Evolutionary conservation across 371 early-diverging fungal species (phyloP).

Genomic region (Mucor racemosus): DNA sequence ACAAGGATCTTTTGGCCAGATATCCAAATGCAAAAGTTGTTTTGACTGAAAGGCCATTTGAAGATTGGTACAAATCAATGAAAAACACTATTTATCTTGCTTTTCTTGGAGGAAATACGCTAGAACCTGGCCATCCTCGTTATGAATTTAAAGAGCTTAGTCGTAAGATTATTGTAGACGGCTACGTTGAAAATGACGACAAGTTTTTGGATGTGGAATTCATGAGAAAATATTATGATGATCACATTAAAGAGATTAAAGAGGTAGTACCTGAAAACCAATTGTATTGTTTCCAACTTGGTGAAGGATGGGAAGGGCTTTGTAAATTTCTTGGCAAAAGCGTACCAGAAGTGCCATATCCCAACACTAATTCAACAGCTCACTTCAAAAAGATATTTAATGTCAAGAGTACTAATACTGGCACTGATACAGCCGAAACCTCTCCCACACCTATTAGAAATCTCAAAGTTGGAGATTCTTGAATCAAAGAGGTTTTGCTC

Average conservation of each 20-base stretch:
- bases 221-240: conserved; percentile 8
- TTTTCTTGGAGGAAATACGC: neutral
- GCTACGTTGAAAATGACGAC: conserved; percentile 19
- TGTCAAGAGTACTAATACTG: neutral
- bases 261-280: conserved; percentile 9
- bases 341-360: conserved; percentile 15
- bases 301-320: conserved; percentile 23
- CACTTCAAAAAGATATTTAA: neutral
- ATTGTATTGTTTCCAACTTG: conserved; percentile 10
- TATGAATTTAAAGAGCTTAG: neutral
- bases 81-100: neutral
- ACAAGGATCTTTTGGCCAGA: conserved; percentile 25
- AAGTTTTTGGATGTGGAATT: conserved; percentile 10
- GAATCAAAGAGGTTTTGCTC: neutral
- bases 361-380: conserved; percentile 7
- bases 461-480: neutral
- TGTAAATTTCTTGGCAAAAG: conserved; percentile 18
- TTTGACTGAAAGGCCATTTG: conserved; percentile 29
- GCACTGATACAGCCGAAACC: neutral
- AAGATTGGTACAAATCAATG: conserved; percentile 37
- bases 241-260: conserved; percentile 17
- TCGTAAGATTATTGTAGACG: conserved; percentile 22
- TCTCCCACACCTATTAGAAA: neutral
- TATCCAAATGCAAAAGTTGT: conserved; percentile 44
- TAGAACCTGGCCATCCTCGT: neutral